Base-by-base conservation (phyloP, 768 basidiomycete genomes). In the Lanmaoa pseudosensibilis region DNA sequence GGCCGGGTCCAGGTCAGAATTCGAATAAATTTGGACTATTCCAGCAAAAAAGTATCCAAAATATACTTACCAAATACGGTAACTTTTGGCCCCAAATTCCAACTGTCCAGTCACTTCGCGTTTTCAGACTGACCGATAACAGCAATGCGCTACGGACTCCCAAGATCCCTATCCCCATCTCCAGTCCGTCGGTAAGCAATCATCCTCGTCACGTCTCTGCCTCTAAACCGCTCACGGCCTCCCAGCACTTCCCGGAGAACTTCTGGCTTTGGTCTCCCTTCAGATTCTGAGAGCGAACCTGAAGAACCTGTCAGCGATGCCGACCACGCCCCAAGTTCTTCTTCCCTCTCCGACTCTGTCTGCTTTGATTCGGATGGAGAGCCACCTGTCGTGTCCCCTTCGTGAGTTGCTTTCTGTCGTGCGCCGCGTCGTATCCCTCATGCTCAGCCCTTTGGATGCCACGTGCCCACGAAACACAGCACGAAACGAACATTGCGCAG, bases 261-360 rank as follows among this genome's bases (percentile, higher is more conserved):
- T 5, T 83, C 82, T 15, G 81, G 81, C 7, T 86, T 83, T 62
- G 83, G 83, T 16, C 67, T 84, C 5, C 77, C 78, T 32, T 78
- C 80, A 6, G 81, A 83, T 54, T 84, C 82, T 10, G 69, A 75
- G 25, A 71, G 64, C 48, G 68, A 69, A 19, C 41, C 52, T n/a
- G 71, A 68, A 3, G 63, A 67, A 13, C 65, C 70, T 16, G 65
- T 73, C 40, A 75, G 75, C 43, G 79, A 79, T 40, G 74, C 69
- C 1, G 77, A 77, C 6, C 49, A 60, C 65, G n/a, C 60, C 25
- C 61, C 63, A 8, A 63, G 57, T 0, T 70, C 69, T 55, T 73
- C 72, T 2, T 74, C 74, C 56, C 75, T 72, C 18, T 71, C 74
- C 9, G 75, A 76, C 32, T 77, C 78, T 13, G 69, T 76, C 54